These are phyloP conservation scores for Penicillium samsonianum DNA, from an alignment of 495 filamentous ascomycete species.

Conservation along the genomic window DNA sequence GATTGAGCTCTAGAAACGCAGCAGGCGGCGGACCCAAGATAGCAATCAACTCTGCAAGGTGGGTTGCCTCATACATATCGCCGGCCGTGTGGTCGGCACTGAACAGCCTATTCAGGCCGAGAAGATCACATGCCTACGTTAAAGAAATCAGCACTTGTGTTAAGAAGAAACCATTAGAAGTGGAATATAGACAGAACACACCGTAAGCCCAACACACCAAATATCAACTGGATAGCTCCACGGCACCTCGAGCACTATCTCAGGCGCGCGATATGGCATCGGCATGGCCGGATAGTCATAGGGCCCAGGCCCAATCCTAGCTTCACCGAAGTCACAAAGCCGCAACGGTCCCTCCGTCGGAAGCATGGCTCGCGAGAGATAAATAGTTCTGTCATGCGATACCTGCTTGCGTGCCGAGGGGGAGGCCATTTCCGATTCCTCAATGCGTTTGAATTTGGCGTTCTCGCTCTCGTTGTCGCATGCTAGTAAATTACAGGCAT, in stretches of 20 bases:
- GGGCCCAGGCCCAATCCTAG: constrained; percentile 30
- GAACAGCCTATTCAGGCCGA: constrained; percentile 46
- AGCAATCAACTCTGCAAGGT: constrained; percentile 44
- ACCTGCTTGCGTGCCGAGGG: constrained; percentile 37
- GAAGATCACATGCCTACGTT: constrained; percentile 48
- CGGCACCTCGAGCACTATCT: constrained; percentile 34
- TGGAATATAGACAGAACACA: constrained; percentile 17
- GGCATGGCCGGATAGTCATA: constrained; percentile 41
- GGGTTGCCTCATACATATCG: constrained; percentile 41
- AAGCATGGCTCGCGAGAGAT: constrained; percentile 15
- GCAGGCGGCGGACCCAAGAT: constrained; percentile 45
- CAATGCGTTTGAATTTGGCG: constrained; percentile 14
- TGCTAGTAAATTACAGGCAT: constrained; percentile 32
- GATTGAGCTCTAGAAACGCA: constrained; percentile 35
- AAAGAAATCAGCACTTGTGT: background rate
- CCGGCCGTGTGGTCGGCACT: constrained; percentile 30
- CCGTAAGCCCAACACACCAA: constrained; percentile 52
- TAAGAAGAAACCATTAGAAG: background rate
- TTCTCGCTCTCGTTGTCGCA: constrained; percentile 23
- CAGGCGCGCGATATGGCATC: constrained; percentile 42
- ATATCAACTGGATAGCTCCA: constrained; percentile 52
- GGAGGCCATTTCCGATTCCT: constrained; percentile 30
- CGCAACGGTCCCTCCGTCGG: background rate
- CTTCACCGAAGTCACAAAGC: constrained; percentile 34
- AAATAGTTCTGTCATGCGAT: constrained; percentile 40